Conservation (phyloP, 1,284 basidiomycete species). For the Kalmanozyma brasiliensis region DNA sequence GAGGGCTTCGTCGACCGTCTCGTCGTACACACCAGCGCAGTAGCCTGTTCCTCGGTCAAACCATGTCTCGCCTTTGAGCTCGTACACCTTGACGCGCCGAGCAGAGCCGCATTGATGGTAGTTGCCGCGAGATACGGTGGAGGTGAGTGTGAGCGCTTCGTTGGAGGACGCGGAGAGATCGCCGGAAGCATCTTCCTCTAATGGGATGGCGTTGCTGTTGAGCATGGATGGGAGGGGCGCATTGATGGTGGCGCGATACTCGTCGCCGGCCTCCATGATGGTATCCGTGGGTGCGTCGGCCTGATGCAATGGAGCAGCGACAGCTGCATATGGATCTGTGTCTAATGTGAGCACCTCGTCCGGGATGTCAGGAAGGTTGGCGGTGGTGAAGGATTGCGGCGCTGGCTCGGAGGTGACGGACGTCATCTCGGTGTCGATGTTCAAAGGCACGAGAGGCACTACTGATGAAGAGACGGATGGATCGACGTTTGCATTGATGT, state of each 20-base stretch:
- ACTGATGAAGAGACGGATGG: conserved; percentile 9
- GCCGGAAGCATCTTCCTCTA: conserved; percentile 45
- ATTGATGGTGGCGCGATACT: conserved; percentile 30
- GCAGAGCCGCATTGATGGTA: conserved; percentile 67
- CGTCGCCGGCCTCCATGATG: conserved; percentile 23
- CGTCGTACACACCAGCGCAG: conserved; percentile 67
- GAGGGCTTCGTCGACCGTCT: conserved; percentile 62
- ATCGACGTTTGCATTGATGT: conserved; percentile 2
- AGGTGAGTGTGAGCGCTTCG: conserved; percentile 54
- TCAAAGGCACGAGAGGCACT: conserved; percentile 1
- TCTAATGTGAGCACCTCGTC: conserved; percentile 34
- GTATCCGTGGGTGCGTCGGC: conserved; percentile 9
- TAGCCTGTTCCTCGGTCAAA: conserved; percentile 65
- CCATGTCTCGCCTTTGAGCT: conserved; percentile 64
- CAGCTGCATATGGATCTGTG: conserved; percentile 4
- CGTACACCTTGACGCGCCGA: conserved; percentile 65
- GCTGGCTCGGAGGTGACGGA: conserved; percentile 8
- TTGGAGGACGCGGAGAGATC: conserved; percentile 46
- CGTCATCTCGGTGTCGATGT: conserved; percentile 10
- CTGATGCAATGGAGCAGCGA: conserved; percentile 17
- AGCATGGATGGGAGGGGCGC: conserved; percentile 49
- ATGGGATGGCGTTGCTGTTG: conserved; percentile 41
- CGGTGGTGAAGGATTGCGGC: conserved; percentile 21
- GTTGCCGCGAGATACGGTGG: conserved; percentile 60
- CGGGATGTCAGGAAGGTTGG: conserved; percentile 39